phyloP scores from a whole-genome alignment of 2,329 filamentous ascomycete genomes.

The Ceratocystis variospora region DNA sequence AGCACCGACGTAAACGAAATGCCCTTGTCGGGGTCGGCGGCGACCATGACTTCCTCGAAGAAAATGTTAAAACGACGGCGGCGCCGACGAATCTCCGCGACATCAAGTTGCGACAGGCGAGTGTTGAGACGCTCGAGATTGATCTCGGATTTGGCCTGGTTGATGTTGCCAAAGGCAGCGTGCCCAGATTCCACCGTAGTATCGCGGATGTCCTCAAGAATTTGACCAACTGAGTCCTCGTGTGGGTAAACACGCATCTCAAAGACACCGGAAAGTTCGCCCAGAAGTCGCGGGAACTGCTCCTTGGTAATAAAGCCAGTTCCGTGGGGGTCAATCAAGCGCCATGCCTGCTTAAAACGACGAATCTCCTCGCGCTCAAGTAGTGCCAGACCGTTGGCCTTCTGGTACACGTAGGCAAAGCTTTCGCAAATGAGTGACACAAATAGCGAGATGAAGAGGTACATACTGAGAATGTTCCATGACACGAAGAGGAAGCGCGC shows the following conservation, averaged over 20 bases:
- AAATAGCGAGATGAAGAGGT: constrained; percentile 96
- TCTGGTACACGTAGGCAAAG: constrained; percentile 97
- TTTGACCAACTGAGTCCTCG: constrained; percentile 72
- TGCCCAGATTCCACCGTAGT: constrained; percentile 38
- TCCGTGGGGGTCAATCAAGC: constrained; percentile 82
- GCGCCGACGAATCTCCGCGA: constrained; percentile 58
- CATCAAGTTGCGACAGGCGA: constrained; percentile 59
- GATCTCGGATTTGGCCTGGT: constrained; percentile 43
- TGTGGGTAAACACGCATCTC: constrained; percentile 93
- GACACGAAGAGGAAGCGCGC: constrained; percentile 79
- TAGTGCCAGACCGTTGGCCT: constrained; percentile 79
- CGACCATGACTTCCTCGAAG: constrained; percentile 90
- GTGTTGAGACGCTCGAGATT: constrained; percentile 64
- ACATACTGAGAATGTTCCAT: constrained; percentile 99
- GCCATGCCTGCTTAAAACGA: constrained; percentile 97
- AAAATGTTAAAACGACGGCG: constrained; percentile 81
- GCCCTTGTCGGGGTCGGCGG: constrained; percentile 74
- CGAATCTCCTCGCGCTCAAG: constrained; percentile 89
- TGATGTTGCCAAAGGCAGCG: constrained; percentile 39
- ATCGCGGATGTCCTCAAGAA: constrained; percentile 70
- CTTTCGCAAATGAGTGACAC: constrained; percentile 98
- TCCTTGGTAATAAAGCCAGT: constrained; percentile 85
- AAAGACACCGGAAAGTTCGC: constrained; percentile 87
- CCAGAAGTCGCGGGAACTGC: constrained; percentile 72
- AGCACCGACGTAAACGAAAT: constrained; percentile 85